phyloP scores from a whole-genome alignment of 2,329 filamentous ascomycete species.

The Incumbomyces lentus region DNA sequence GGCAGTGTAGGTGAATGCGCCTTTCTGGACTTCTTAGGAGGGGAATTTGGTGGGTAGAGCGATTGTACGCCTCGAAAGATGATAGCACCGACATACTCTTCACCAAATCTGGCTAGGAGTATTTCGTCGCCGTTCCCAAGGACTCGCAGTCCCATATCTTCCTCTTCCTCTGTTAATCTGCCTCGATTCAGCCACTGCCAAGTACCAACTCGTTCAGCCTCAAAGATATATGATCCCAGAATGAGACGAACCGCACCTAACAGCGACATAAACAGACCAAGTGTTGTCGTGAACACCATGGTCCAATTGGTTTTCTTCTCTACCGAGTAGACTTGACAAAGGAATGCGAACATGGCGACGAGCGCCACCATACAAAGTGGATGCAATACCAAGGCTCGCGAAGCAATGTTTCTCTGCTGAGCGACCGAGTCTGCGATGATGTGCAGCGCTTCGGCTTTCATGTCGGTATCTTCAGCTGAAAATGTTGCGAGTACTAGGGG shows the following conservation, averaged over 20 bases:
- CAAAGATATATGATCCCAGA: constrained; percentile 51
- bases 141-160: constrained; percentile 17
- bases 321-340: constrained; percentile 31
- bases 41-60: not conserved
- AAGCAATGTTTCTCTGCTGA: constrained; percentile 64
- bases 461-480: constrained; percentile 33
- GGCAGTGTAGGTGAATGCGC: constrained; percentile 7
- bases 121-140: constrained; percentile 45
- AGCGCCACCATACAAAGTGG: constrained; percentile 36
- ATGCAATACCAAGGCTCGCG: constrained; percentile 54
- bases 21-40: constrained; percentile 11
- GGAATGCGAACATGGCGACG: constrained; percentile 28
- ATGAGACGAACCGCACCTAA: constrained; percentile 52
- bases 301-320: constrained; percentile 39
- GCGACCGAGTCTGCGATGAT: constrained; percentile 73
- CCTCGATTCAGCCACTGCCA: constrained; percentile 51
- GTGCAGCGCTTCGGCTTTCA: constrained; percentile 58
- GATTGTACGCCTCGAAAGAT: constrained; percentile 39
- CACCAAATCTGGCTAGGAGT: constrained; percentile 57
- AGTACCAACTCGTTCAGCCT: constrained; percentile 49
- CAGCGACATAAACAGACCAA: constrained; percentile 53
- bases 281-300: constrained; percentile 47
- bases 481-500: constrained; percentile 27
- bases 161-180: constrained; percentile 24
- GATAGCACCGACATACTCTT: constrained; percentile 59